Evolutionary conservation across 192 early-diverging fungal species (phyloP).

Genomic region (Coemansia sp.): DNA sequence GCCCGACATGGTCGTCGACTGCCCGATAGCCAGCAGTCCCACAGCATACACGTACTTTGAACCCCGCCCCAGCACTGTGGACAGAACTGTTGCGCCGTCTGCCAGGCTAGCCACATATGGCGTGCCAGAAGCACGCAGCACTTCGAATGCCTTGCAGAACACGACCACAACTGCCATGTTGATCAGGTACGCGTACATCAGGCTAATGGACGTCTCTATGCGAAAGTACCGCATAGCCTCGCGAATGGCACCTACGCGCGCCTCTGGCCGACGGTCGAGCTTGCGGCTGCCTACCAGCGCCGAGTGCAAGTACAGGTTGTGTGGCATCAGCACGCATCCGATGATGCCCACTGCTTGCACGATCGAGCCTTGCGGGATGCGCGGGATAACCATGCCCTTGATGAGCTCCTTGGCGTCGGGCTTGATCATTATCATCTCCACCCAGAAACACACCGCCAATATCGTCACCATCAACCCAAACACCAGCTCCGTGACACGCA

Average conservation of each 20-base stretch:
- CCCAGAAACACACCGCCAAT: constrained; percentile 77
- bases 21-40: constrained; percentile 80
- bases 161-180: constrained; percentile 73
- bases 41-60: constrained; percentile 77
- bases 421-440: constrained; percentile 66
- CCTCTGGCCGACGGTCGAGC: constrained; percentile 48
- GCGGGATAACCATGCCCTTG: constrained; percentile 63
- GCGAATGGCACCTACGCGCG: constrained; percentile 61
- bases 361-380: constrained; percentile 58
- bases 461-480: constrained; percentile 73
- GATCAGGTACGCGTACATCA: constrained; percentile 67
- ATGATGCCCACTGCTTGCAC: constrained; percentile 71
- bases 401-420: constrained; percentile 58
- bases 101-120: constrained; percentile 45
- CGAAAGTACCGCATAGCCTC: constrained; percentile 73
- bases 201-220: constrained; percentile 62
- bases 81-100: constrained; percentile 59
- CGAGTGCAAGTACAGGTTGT: constrained; percentile 88
- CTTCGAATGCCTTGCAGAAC: constrained; percentile 60
- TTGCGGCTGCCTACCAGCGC: constrained; percentile 70
- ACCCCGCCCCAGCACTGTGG: constrained; percentile 62
- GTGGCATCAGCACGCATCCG: constrained; percentile 82
- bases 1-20: constrained; percentile 86
- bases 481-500: constrained; percentile 70
- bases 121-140: constrained; percentile 56